A percentile compares a stretch with the other conserved stretches of the same genome.
Evolutionary conservation across 768 basidiomycete genomes (phyloP).

Genomic region (Termitomyces sp.): DNA sequence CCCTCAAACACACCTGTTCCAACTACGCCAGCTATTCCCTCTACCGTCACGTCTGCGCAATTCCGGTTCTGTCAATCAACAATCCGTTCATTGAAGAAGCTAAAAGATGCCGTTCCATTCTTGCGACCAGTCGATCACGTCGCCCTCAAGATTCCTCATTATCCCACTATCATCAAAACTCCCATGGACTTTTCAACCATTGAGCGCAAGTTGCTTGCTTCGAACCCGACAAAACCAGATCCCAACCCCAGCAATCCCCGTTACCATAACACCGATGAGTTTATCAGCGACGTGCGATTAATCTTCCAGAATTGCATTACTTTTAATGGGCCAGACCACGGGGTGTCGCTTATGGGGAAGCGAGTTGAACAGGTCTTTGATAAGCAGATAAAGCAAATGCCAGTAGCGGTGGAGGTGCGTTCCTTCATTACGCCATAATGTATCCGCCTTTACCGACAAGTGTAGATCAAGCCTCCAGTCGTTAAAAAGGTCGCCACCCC

Average conservation of each 20-base stretch:
- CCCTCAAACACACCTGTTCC: slow-evolving; percentile 35
- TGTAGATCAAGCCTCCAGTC: slow-evolving; percentile 36
- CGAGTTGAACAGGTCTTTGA: slow-evolving; percentile 83
- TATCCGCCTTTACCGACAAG: not conserved
- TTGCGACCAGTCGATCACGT: slow-evolving; percentile 85
- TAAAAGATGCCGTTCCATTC: slow-evolving; percentile 82
- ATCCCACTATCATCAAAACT: slow-evolving; percentile 77
- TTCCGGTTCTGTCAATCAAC: slow-evolving; percentile 77
- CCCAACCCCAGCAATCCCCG: slow-evolving; percentile 67
- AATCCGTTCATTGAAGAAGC: slow-evolving; percentile 79
- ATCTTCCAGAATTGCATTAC: slow-evolving; percentile 85
- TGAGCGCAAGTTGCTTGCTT: slow-evolving; percentile 80
- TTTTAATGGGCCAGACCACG: slow-evolving; percentile 93
- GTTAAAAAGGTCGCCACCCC: slow-evolving; percentile 50
- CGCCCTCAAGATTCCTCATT: slow-evolving; percentile 83
- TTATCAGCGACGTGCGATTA: slow-evolving; percentile 79
- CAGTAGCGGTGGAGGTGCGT: slow-evolving; percentile 71
- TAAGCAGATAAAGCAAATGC: slow-evolving; percentile 83
- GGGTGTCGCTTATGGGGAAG: slow-evolving; percentile 74
- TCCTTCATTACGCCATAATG: not conserved
- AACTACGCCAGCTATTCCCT: slow-evolving; percentile 22
- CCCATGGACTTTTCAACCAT: slow-evolving; percentile 96
- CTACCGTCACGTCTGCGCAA: slow-evolving; percentile 64
- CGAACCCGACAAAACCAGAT: slow-evolving; percentile 78
- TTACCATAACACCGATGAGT: slow-evolving; percentile 75